phyloP scores from a whole-genome alignment of 2,329 filamentous ascomycete species.

The Plectosphaerella cucumerina region DNA sequence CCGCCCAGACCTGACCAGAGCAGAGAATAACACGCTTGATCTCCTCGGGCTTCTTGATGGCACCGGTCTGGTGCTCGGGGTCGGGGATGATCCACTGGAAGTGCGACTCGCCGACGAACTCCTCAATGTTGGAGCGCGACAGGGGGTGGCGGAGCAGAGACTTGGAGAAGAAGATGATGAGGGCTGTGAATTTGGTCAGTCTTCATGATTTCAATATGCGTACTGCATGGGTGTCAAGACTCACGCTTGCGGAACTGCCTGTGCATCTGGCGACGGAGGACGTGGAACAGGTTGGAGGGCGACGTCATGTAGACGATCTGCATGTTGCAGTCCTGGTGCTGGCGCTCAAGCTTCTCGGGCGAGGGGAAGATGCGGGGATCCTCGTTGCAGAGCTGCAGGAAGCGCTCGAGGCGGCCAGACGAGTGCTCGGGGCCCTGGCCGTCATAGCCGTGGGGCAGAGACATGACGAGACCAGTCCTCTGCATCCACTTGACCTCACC shows the following conservation, averaged over 20 bases:
- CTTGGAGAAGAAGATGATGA: conserved; percentile 98
- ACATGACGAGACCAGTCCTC: conserved; percentile 93
- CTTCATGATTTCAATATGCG: background rate
- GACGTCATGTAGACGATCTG: conserved; percentile 98
- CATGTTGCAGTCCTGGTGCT: conserved; percentile 99
- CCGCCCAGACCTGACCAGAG: conserved; percentile 88
- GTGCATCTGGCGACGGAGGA: conserved; percentile 95
- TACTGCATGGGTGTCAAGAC: conserved; percentile 27
- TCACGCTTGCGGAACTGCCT: conserved; percentile 98
- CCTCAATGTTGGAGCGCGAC: conserved; percentile 82
- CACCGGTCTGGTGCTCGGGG: conserved; percentile 70
- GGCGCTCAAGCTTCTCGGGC: conserved; percentile 84
- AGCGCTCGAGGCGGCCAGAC: conserved; percentile 94
- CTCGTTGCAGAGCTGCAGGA: conserved; percentile 95
- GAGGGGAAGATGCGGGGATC: conserved; percentile 91
- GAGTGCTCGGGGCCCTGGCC: conserved; percentile 98
- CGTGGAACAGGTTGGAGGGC: conserved; percentile 93
- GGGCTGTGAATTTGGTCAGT: conserved; percentile 52
- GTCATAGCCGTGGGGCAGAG: conserved; percentile 94
- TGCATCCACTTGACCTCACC: conserved; percentile 99
- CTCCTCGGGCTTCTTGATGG: conserved; percentile 75
- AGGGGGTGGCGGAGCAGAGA: conserved; percentile 90
- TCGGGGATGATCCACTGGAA: conserved; percentile 98
- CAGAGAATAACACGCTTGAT: conserved; percentile 94
- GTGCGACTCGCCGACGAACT: conserved; percentile 85